A percentile compares a stretch with the other conserved stretches of the same genome.
These are phyloP conservation scores for Claviceps maximensis DNA, from an alignment of 2,329 filamentous ascomycete genomes.

Conservation along the genomic window DNA sequence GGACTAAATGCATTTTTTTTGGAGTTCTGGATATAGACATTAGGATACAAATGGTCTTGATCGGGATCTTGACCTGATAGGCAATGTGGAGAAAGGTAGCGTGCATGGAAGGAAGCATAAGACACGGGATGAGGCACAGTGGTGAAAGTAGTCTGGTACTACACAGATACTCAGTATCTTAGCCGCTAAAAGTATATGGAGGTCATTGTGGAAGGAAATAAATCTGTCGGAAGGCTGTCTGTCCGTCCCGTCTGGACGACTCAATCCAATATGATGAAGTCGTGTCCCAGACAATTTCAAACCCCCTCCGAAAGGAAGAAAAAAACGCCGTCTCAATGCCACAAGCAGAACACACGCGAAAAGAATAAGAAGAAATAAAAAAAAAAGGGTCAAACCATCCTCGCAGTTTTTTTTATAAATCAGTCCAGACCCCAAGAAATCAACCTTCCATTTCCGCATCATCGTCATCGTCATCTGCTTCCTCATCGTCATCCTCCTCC, in stretches of 20 bases:
- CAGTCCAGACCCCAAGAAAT: neutral
- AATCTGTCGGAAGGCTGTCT: too few relatives aligned
- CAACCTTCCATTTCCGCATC: constrained; percentile 43
- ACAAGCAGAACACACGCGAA: neutral
- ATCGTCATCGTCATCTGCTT: constrained; percentile 33
- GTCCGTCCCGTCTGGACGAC: neutral
- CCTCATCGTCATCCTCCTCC: constrained; percentile 36
- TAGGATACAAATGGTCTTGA: neutral
- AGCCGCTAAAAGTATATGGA: neutral
- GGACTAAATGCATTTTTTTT: neutral
- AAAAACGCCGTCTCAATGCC: constrained; percentile 14
- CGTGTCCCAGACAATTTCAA: neutral
- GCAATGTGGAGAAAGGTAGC: neutral
- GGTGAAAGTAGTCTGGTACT: neutral
- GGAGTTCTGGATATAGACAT: neutral
- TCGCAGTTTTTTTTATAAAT: neutral
- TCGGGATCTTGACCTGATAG: neutral
- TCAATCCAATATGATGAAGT: neutral
- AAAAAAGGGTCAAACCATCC: neutral
- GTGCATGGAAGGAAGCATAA: neutral
- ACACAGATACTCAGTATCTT: neutral
- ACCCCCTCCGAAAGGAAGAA: neutral
- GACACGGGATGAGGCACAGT: too few relatives aligned
- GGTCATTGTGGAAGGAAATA: neutral
- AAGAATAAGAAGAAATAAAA: neutral